Evolutionary conservation across 352 stramenopile species (phyloP), one percentile per base, ranked within the genome.

Genomic region (Globisporangium radiosum): DNA sequence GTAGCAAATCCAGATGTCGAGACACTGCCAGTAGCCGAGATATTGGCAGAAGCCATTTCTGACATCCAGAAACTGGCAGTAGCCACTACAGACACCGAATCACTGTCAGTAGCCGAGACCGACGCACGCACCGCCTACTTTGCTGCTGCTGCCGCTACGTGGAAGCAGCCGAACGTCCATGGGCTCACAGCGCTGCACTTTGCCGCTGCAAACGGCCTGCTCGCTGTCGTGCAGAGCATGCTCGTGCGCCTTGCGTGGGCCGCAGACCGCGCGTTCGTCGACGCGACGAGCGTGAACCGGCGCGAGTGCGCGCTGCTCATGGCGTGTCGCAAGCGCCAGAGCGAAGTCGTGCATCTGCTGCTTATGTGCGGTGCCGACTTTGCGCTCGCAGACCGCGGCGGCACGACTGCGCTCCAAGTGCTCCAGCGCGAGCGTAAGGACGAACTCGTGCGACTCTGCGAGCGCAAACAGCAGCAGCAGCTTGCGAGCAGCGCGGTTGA

Each of bases 151-250:
- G 40, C 57, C 49, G 7, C 36, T 14, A 54, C 52, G 6, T 87
- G 72, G 75, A 78, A 83, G 70, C 55, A 63, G 50, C 48, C 65
- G 0, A 88, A 89, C 54, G 53, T 47, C 13, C 75, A 87, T 36
- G 78, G 78, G 0, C 75, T 87, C 59, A 85, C 82, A 14, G 66
- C 80, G 11, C 68, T 92, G 52, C 82, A 90, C 51, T 84, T 74
- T 64, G 75, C 76, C 19, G 70, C 80, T 0, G 63, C 64, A 10
- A 73, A 87, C 52, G 75, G 75, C 2, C 63, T 87, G 13, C 38
- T 72, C 9, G 25, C 17, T 1, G 67, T 75, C 6, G 75, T 65
- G 14, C 59, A 75, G 42, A 59, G 48, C 14, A 69, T 88, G 60
- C 44, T 87, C 38, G 40, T 66, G 9, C 51, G 57, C 15, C 59